phyloP scores from a whole-genome alignment of 164 flowering plant species.

The Annona squamosa region DNA sequence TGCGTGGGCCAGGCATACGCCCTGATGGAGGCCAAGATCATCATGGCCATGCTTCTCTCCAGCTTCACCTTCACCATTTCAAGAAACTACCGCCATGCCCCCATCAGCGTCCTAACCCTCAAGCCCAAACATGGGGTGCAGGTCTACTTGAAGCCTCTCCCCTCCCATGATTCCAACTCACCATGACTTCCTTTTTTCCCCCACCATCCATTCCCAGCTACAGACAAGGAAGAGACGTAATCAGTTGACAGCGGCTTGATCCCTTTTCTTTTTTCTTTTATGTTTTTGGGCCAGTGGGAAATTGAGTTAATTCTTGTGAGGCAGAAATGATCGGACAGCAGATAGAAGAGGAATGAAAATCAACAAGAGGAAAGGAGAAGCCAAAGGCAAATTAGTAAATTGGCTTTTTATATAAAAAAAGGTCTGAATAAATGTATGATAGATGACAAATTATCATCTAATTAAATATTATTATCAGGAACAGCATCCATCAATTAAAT shows the following conservation, averaged over 20 bases:
- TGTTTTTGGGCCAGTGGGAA: conserved; percentile 1
- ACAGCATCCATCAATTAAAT: neutral
- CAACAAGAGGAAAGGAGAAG: neutral
- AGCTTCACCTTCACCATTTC: conserved; percentile 68
- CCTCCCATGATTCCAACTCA: conserved; percentile 7
- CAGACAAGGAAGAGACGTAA: neutral
- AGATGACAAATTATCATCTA: neutral
- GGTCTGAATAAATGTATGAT: neutral
- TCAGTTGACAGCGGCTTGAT: conserved; percentile 6
- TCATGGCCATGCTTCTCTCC: conserved; percentile 60
- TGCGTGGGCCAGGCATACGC: conserved; percentile 91
- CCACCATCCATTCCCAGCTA: neutral
- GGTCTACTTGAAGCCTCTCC: conserved; percentile 51
- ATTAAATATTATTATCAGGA: neutral
- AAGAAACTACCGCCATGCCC: conserved; percentile 76
- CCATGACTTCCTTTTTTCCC: neutral
- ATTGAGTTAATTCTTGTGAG: conserved; percentile 13
- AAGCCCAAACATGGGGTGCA: conserved; percentile 91
- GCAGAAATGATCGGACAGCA: neutral
- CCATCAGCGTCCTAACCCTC: conserved; percentile 63
- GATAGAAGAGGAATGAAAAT: neutral
- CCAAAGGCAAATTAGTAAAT: neutral
- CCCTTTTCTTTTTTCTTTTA: conserved; percentile 1
- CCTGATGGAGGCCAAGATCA: conserved; percentile 84
- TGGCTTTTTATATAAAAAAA: conserved; percentile 1